These are phyloP conservation scores for Meripilus lineatus DNA, from an alignment of 1,284 basidiomycete species.

Conservation along the genomic window DNA sequence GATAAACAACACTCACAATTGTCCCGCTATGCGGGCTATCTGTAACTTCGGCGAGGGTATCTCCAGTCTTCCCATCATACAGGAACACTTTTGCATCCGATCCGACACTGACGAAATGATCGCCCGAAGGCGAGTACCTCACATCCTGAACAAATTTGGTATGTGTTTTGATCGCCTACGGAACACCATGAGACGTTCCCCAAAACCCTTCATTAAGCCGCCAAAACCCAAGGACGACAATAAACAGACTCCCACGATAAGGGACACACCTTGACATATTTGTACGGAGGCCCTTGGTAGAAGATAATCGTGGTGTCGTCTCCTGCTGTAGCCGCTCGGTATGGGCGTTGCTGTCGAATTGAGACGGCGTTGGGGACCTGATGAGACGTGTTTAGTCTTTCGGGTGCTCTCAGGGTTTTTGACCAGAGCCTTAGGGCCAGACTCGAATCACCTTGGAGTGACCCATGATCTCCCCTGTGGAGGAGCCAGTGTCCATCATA, in stretches of 20 bases:
- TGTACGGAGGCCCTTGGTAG: slow-evolving; percentile 54
- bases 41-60: slow-evolving; percentile 65
- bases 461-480: slow-evolving; percentile 90
- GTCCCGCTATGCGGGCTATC: slow-evolving; percentile 69
- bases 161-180: slow-evolving; percentile 81
- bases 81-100: slow-evolving; percentile 89
- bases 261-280: not conserved
- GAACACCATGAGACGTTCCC: not conserved
- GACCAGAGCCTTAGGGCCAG: too few relatives aligned
- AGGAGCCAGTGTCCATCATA: slow-evolving; percentile 84
- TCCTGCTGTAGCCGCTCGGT: slow-evolving; percentile 82
- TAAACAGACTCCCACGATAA: not conserved
- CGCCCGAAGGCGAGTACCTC: slow-evolving; percentile 77
- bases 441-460: slow-evolving; percentile 74
- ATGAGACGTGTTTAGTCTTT: not conserved
- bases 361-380: slow-evolving; percentile 88
- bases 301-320: slow-evolving; percentile 85
- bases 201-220: not conserved
- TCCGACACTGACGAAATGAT: slow-evolving; percentile 85
- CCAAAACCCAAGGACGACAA: not conserved
- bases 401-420: too few relatives aligned
- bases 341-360: slow-evolving; percentile 88
- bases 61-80: slow-evolving; percentile 90
- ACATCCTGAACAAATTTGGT: slow-evolving; percentile 95
- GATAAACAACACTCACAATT: slow-evolving; percentile 49